A percentile compares a stretch with the other conserved stretches of the same genome.
Evolutionary conservation across 371 early-diverging fungal species (phyloP).

Genomic region (Neoconidiobolus thromboides): DNA sequence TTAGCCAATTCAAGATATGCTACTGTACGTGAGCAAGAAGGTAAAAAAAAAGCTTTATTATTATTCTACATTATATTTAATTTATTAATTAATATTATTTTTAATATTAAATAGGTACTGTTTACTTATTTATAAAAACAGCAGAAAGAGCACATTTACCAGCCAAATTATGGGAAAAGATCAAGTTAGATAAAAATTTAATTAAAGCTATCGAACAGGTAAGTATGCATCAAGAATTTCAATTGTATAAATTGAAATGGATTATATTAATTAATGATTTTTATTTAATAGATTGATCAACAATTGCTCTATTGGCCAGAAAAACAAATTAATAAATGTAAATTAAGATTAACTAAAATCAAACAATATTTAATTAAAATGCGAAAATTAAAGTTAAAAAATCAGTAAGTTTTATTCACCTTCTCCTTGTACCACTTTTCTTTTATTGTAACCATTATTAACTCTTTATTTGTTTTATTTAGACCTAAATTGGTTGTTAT

Average conservation of each 20-base stretch:
- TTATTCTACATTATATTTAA: neutral
- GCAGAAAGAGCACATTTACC: conserved; percentile 96
- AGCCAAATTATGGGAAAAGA: conserved; percentile 86
- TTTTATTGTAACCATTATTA: too few species aligned
- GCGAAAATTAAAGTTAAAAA: conserved; percentile 76
- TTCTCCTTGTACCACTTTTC: neutral
- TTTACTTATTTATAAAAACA: conserved; percentile 91
- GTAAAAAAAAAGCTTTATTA: conserved; percentile 11
- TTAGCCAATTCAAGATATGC: conserved; percentile 97
- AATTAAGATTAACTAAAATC: conserved; percentile 94
- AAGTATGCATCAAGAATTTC: neutral
- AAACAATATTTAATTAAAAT: conserved; percentile 92
- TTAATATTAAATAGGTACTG: conserved; percentile 24
- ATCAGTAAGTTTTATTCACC: conserved; percentile 22
- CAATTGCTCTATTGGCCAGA: conserved; percentile 87
- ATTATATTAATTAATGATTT: neutral
- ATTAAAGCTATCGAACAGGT: conserved; percentile 75
- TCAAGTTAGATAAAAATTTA: conserved; percentile 85
- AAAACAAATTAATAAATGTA: conserved; percentile 90
- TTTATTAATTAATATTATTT: neutral
- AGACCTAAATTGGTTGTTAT: conserved; percentile 66
- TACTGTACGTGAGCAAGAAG: conserved; percentile 85
- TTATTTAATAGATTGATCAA: conserved; percentile 54
- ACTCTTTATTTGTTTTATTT: conserved; percentile 4
- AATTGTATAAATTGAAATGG: neutral